Conservation (phyloP, 1,284 basidiomycete genomes). For the Ganoderma meredithae region DNA sequence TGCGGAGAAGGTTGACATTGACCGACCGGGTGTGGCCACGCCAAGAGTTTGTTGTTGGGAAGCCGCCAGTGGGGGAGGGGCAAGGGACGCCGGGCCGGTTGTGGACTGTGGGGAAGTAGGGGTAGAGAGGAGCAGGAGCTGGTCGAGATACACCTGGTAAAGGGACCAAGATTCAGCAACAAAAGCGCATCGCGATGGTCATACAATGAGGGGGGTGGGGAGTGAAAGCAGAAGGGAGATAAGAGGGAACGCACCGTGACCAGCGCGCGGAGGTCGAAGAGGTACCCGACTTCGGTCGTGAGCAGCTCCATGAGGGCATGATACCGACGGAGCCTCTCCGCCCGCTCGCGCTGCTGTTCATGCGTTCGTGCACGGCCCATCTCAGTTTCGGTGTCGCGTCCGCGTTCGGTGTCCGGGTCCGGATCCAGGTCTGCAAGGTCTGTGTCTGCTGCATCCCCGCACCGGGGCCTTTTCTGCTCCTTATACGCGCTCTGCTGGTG, state of each 20-base stretch:
- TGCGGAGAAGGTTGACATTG: slow-evolving; percentile 36
- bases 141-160: slow-evolving; percentile 44
- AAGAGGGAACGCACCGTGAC: slow-evolving; percentile 62
- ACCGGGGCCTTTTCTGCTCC: slow-evolving; percentile 17
- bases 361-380: slow-evolving; percentile 19
- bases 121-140: slow-evolving; percentile 37
- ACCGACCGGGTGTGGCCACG: slow-evolving; percentile 23
- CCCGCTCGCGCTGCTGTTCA: slow-evolving; percentile 29
- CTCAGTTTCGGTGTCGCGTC: slow-evolving; percentile 11
- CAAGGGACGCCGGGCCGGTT: slow-evolving; percentile 29
- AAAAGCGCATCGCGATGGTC: neutral
- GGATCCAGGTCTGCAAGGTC: neutral
- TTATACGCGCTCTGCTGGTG: slow-evolving; percentile 20
- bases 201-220: neutral
- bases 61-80: slow-evolving; percentile 24
- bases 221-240: slow-evolving; percentile 10
- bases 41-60: slow-evolving; percentile 3
- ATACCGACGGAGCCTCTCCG: slow-evolving; percentile 46
- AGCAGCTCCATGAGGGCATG: slow-evolving; percentile 84
- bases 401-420: slow-evolving; percentile 5
- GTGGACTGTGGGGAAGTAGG: slow-evolving; percentile 10
- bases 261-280: slow-evolving; percentile 77
- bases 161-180: slow-evolving; percentile 7
- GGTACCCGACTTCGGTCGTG: slow-evolving; percentile 83
- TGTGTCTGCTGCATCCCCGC: neutral